These are phyloP conservation scores for Peronospora destructor DNA, from an alignment of 352 stramenopile genomes.

Conservation along the genomic window DNA sequence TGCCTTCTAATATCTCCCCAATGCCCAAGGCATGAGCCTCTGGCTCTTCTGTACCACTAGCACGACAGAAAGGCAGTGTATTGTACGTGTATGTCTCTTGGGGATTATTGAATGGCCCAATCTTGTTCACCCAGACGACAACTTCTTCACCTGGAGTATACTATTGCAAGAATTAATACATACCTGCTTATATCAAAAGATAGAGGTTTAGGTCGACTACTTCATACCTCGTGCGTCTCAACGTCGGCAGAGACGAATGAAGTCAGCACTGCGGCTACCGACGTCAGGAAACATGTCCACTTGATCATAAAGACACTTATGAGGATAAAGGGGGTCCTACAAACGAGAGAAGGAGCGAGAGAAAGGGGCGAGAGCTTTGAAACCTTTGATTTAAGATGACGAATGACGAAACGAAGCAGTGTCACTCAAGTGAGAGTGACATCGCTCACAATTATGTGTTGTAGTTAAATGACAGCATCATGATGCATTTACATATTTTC, in stretches of 20 bases:
- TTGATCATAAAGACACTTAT: slow-evolving; percentile 10
- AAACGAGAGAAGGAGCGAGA: no score
- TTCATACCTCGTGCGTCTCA: slow-evolving; percentile 51
- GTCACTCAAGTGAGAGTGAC: no score
- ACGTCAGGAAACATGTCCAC: slow-evolving; percentile 17
- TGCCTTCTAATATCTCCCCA: slow-evolving; percentile 93
- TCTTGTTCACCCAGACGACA: slow-evolving; percentile 96
- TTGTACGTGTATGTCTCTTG: slow-evolving; percentile 99
- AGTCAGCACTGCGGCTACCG: slow-evolving; percentile 18
- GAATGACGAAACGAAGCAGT: no score
- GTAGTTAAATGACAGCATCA: no score
- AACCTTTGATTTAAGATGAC: no score
- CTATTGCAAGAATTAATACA: slow-evolving; percentile 19
- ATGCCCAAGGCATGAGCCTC: slow-evolving; percentile 85
- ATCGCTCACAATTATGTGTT: no score
- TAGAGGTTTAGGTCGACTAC: no score
- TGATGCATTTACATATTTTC: no score
- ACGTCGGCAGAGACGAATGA: slow-evolving; percentile 30
- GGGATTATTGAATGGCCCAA: slow-evolving; percentile 94
- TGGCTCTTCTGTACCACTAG: slow-evolving; percentile 75
- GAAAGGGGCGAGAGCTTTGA: no score
- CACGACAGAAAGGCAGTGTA: slow-evolving; percentile 95
- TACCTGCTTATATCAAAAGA: no score
- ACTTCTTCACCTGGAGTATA: slow-evolving; percentile 74
- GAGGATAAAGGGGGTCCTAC: no score